Base-by-base conservation (phyloP, 805 yeast genomes). In the Hemisphaericaspora nanyangensis region DNA sequence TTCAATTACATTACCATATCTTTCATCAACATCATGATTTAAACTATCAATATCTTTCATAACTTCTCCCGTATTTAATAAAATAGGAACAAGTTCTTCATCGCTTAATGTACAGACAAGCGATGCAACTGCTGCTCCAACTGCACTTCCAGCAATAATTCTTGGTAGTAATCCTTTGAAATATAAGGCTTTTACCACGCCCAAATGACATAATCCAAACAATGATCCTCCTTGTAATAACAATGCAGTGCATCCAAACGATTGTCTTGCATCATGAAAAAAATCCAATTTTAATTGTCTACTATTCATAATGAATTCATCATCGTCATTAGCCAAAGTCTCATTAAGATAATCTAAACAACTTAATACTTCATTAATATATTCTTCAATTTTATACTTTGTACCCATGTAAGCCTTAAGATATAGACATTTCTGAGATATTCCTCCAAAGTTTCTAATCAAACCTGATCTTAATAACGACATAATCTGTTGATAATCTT, bases 161-260 rank as follows among this genome's bases (percentile, higher is more conserved):
- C 84, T 66, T 0, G 99, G 99, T 37, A 93, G 66, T 28, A 90
- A 63, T 1, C 85, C 82, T 46, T 83, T 80, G 47, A 75, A 74
- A 44, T 82, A 76, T n/a, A 93, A 67, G 0, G 93, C 91, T 46
- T 84, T 83, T 7, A 91, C 85, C 1, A 90, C 96, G 2, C 99
- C 99, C 26, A 93, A 56, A 59, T 93, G 99, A 52, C 95, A 90
- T 45, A 93, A 65, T 0, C 99, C 98, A 64, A 91, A 93, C 17
- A 93, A 64, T 0, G 97, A 85, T 2, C 99, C 98, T 20, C 99
- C 99, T 61, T 93, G 97, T 18, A 93, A 66, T 28, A 91, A 77
- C 40, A 93, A 68, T 0, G 97, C 97, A 0, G 98, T 88, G 34
- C 87, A 77, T 0, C 99, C 99, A 58, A 85, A 77, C 0, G 95